A percentile compares a stretch with the other conserved stretches of the same genome.
phyloP scores from a whole-genome alignment of 108 stramenopile species.

The Parietichytrium sp. region DNA sequence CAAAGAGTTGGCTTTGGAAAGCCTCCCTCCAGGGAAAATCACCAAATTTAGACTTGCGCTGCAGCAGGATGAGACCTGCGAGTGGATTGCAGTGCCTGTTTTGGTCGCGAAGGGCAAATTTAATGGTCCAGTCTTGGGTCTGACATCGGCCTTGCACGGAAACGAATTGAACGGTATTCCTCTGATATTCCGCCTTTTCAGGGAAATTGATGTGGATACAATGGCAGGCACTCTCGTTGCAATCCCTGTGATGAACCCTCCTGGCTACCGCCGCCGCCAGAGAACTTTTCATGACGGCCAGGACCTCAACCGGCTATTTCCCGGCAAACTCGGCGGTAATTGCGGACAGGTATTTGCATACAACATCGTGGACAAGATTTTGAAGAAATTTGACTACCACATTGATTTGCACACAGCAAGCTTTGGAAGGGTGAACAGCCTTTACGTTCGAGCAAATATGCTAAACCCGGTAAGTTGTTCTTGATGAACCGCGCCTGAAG shows the following conservation, averaged over 20 bases:
- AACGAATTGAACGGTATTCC: constrained; percentile 51
- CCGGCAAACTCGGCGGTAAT: constrained; percentile 41
- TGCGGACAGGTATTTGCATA: constrained; percentile 38
- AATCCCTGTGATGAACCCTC: constrained; percentile 42
- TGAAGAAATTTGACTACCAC: constrained; percentile 38
- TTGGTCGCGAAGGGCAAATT: constrained; percentile 31
- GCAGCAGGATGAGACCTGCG: not conserved
- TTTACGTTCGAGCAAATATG: constrained; percentile 49
- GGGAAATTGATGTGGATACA: constrained; percentile 9
- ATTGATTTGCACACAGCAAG: constrained; percentile 49
- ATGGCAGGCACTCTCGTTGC: constrained; percentile 44
- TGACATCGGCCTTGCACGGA: constrained; percentile 45
- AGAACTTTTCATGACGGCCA: constrained; percentile 34
- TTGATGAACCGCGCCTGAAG: no score
- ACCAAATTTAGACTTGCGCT: constrained; percentile 15
- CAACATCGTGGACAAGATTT: not conserved
- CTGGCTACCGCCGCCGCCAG: constrained; percentile 42
- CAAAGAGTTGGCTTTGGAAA: constrained; percentile 3
- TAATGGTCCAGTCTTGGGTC: constrained; percentile 36
- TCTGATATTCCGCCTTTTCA: constrained; percentile 42
- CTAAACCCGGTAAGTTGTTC: not conserved
- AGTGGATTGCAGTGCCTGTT: constrained; percentile 34
- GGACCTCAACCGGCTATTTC: constrained; percentile 44
- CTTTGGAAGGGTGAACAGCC: constrained; percentile 43
- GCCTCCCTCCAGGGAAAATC: constrained; percentile 17